Base-by-base conservation (phyloP, 805 yeast species). In the Hanseniaspora lachancei region DNA sequence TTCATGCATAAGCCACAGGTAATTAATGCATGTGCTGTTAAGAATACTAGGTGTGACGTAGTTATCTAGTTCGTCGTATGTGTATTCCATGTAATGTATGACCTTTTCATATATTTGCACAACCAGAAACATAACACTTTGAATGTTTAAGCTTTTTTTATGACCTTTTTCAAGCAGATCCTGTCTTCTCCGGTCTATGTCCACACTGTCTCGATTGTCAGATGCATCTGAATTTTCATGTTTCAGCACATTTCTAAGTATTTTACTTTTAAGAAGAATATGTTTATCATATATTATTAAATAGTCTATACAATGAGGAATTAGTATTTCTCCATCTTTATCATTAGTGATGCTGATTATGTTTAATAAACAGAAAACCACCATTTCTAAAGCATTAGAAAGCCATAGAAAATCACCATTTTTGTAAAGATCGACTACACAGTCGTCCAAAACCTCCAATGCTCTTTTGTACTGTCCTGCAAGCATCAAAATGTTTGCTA, bases 341-440 rank as follows among this genome's bases (percentile, higher is more conserved):
- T 44, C 36, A 44, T 44, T 29, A 24, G 21, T 44, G 7, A 53
- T 27, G 16, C 40, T 15, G 16, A 32, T n/a, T 2, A 53, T 8
- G 29, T 53, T 53, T 21, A 53, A 18, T 39, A 53, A 27, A 9
- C 42, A 41, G 32, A 46, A 53, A 3, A 46, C n/a, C 1, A 46
- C 20, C 56, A 53, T 87, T 61, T 89, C 96, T n/a, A 91, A 65
- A 0, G 96, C 80, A 32, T 91, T 82, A 0, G 84, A 97, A 15
- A 87, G 73, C 97, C 97, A 93, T 9, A 93, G 70, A 62, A 78
- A 77, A 65, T 93, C 98, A 51, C 80, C 80, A 2, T 82, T 73
- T 13, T 77, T 73, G 58, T 79, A 80, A 54, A 88, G 68, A 24
- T 76, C 69, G 2, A 71, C 62, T 1, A 84, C 74, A 0, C 96